These are phyloP conservation scores for Phytophthora cactorum DNA, from an alignment of 352 stramenopile genomes.

Conservation along the genomic window DNA sequence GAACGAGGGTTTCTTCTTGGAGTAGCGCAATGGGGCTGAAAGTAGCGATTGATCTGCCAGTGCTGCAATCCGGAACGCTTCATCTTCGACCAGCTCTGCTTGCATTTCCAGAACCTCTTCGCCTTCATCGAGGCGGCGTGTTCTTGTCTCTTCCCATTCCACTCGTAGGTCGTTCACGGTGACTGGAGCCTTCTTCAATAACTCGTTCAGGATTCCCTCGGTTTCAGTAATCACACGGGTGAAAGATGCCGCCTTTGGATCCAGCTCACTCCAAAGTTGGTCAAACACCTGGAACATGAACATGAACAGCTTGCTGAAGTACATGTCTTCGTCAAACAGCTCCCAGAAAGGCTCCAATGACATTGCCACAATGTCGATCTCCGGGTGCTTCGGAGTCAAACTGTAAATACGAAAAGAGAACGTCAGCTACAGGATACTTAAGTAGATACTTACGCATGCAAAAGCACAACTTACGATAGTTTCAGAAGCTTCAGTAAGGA, in stretches of 20 bases:
- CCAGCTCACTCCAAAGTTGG: slow-evolving; percentile 66
- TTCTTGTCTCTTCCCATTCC: slow-evolving; percentile 71
- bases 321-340: slow-evolving; percentile 80
- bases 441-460: no score
- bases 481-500: slow-evolving; percentile 77
- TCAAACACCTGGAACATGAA: slow-evolving; percentile 83
- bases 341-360: slow-evolving; percentile 87
- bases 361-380: slow-evolving; percentile 79
- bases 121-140: slow-evolving; percentile 30
- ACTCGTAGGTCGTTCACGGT: slow-evolving; percentile 66
- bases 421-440: slow-evolving; percentile 10
- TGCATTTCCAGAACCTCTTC: slow-evolving; percentile 33
- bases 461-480: slow-evolving; percentile 57
- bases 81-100: slow-evolving; percentile 32
- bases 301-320: slow-evolving; percentile 82
- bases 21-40: slow-evolving; percentile 33
- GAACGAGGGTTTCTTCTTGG: slow-evolving; percentile 60
- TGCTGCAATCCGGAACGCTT: slow-evolving; percentile 32
- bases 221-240: slow-evolving; percentile 84
- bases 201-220: slow-evolving; percentile 64
- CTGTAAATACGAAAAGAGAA: slow-evolving; percentile 30
- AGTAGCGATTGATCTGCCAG: slow-evolving; percentile 21
- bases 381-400: slow-evolving; percentile 58
- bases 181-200: slow-evolving; percentile 66
- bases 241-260: slow-evolving; percentile 76